Base-by-base conservation (phyloP, 257 asterid species). In the Verbena officinalis region DNA sequence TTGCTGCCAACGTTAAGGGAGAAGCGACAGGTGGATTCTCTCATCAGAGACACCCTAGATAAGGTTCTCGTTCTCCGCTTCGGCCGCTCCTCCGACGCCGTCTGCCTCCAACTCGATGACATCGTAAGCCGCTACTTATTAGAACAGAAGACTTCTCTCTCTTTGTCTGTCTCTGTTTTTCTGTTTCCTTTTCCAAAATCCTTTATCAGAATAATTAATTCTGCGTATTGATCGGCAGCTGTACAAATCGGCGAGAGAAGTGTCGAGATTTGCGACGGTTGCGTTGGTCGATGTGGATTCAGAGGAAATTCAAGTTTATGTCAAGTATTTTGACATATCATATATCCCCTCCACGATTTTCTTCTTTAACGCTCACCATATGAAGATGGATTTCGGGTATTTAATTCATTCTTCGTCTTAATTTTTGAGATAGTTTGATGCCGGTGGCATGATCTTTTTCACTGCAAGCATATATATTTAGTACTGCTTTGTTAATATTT, bases 321-420 rank as follows among this genome's bases (percentile, higher is more conserved):
- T 86, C 51, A 84, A 88, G 73, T 93, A 93, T 70, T 93, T 93
- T 53, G 96, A 90, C 72, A 86, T 93, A 1, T 69, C 95, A 7
- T 80, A 78, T 70, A 79, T 84, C 34, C 99, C 99, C 10, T 93
- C 97, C 7, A 81, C 81, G 7, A 64, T 93, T 33, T 93, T 90
- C 85, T 93, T 90, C 96, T 93, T 93, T 70, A 93, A 90, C 57
- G 98, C 98, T 65, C 95, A 92, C 70, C 98, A 92, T 61, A 89
- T 92, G 98, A 92, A 92, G 84, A 89, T 92, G 90, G 97, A 92
- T 75, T 92, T 86, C 8, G 96, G 96, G 98, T 92, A 78, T 64
- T 42, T 21, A 6, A 2, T 43, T 61, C 17, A 3, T 1, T 24
- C 17, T 60, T 56, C 33, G 8, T 39, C 58, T 58, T 45, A 0